These are phyloP conservation scores for Coemansia sp. DNA, from an alignment of 192 early-diverging fungal species.

Conservation along the genomic window DNA sequence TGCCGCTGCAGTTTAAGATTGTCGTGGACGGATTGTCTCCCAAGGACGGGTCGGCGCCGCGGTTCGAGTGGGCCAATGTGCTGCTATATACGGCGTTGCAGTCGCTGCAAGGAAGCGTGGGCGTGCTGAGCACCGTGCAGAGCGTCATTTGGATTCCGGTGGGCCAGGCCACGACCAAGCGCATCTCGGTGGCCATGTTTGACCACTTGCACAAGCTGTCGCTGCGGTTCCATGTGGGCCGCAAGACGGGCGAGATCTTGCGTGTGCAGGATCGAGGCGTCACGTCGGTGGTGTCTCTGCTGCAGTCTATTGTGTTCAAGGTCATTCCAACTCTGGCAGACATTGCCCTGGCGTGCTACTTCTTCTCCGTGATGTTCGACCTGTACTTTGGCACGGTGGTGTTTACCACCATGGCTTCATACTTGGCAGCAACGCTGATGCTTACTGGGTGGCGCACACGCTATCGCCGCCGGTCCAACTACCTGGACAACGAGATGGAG, in stretches of 20 bases:
- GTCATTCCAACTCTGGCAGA: slow-evolving; percentile 86
- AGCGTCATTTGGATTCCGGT: slow-evolving; percentile 92
- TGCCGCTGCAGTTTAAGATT: slow-evolving; percentile 77
- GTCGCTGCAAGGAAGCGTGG: slow-evolving; percentile 58
- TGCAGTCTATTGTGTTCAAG: slow-evolving; percentile 85
- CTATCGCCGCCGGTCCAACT: slow-evolving; percentile 78
- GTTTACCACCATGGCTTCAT: slow-evolving; percentile 81
- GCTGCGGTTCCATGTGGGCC: slow-evolving; percentile 86
- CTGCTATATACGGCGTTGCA: slow-evolving; percentile 40
- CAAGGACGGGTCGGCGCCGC: slow-evolving; percentile 38
- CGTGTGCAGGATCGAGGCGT: slow-evolving; percentile 71
- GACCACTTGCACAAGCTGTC: slow-evolving; percentile 85
- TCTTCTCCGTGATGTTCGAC: slow-evolving; percentile 65
- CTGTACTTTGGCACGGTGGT: slow-evolving; percentile 80
- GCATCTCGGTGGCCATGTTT: slow-evolving; percentile 89
- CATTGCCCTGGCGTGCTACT: slow-evolving; percentile 77
- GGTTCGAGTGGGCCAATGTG: slow-evolving; percentile 51
- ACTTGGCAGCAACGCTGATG: slow-evolving; percentile 75
- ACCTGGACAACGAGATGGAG: slow-evolving; percentile 81
- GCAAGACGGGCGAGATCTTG: slow-evolving; percentile 93
- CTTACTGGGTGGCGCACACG: slow-evolving; percentile 87
- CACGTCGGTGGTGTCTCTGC: slow-evolving; percentile 65
- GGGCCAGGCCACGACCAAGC: slow-evolving; percentile 86
- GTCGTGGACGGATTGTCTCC: slow-evolving; percentile 71
- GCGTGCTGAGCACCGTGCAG: slow-evolving; percentile 76